Conservation (phyloP, 208 protist genomes). For the Kentomonas sorsogonicus region DNA sequence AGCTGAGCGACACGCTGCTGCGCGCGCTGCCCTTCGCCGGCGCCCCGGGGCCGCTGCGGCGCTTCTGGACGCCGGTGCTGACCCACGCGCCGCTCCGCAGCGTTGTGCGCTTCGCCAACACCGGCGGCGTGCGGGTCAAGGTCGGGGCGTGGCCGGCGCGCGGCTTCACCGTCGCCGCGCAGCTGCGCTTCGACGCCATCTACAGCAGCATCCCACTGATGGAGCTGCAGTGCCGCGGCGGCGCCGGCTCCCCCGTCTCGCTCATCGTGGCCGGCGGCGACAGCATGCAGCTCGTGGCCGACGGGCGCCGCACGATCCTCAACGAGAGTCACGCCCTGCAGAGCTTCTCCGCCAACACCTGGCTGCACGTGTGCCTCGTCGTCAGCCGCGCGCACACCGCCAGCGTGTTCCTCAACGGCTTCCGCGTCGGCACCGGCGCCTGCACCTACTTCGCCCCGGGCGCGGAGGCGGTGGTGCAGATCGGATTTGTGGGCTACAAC, state of each 20-base stretch:
- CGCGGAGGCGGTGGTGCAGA: conserved; percentile 41
- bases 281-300: conserved; percentile 51
- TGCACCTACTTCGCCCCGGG: conserved; percentile 44
- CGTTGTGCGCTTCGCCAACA: conserved; percentile 57
- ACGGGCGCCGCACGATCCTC: conserved; percentile 40
- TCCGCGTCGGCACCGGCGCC: conserved; percentile 41
- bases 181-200: conserved; percentile 64
- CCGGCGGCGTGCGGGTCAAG: conserved; percentile 57
- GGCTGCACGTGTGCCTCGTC: conserved; percentile 63
- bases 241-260: conserved; percentile 17
- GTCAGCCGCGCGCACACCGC: conserved; percentile 38
- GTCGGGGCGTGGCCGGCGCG: conserved; percentile 52
- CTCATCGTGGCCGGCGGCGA: conserved; percentile 47
- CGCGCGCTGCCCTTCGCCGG: conserved; percentile 53
- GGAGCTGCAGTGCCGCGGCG: conserved; percentile 37
- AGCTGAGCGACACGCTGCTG: conserved; percentile 34
- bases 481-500: conserved; percentile 46
- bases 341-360: conserved; percentile 43
- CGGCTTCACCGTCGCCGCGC: conserved; percentile 59
- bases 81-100: conserved; percentile 48
- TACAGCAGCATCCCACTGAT: conserved; percentile 66
- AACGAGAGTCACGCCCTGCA: conserved; percentile 67
- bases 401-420: conserved; percentile 67
- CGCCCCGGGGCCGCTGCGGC: conserved; percentile 26
- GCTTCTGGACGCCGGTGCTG: conserved; percentile 77